A percentile compares a stretch with the other conserved stretches of the same genome.
Evolutionary conservation across 2,329 filamentous ascomycete species (phyloP).

Genomic region (Mycocentrospora acerina): DNA sequence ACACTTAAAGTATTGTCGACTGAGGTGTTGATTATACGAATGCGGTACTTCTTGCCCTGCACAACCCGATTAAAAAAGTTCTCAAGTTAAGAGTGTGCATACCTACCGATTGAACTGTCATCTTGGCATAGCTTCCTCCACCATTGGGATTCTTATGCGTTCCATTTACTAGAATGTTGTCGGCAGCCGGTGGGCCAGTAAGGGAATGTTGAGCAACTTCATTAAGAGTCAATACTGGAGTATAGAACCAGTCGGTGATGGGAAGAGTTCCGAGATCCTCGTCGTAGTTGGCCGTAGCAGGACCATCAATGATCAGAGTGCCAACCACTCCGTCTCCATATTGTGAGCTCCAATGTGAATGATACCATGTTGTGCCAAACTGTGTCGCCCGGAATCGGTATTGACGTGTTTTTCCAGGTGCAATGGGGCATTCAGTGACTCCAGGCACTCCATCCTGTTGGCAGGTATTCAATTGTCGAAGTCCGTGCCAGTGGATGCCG

Average conservation of each 20-base stretch:
- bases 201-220: conserved; percentile 35
- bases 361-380: conserved; percentile 49
- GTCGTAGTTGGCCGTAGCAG: conserved; percentile 52
- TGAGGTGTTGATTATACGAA: conserved; percentile 59
- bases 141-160: conserved; percentile 53
- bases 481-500: conserved; percentile 55
- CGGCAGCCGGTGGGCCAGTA: conserved; percentile 42
- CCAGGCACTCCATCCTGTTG: conserved; percentile 60
- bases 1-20: conserved; percentile 37
- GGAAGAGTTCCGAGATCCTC: conserved; percentile 62
- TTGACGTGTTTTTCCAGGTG: conserved; percentile 58
- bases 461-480: conserved; percentile 41
- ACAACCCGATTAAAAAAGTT: conserved; percentile 6
- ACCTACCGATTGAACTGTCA: conserved; percentile 38
- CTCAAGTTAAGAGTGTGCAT: not conserved
- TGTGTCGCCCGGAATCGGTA: conserved; percentile 60
- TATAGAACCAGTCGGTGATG: conserved; percentile 64
- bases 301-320: conserved; percentile 45
- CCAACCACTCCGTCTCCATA: conserved; percentile 48
- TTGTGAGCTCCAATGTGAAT: conserved; percentile 46
- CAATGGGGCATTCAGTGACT: conserved; percentile 63
- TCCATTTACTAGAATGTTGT: conserved; percentile 56
- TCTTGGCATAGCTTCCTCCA: conserved; percentile 37
- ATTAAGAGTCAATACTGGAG: conserved; percentile 32
- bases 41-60: conserved; percentile 55